Evolutionary conservation across 192 early-diverging fungal species (phyloP).

Genomic region (Rhizoclosmatium sp.): DNA sequence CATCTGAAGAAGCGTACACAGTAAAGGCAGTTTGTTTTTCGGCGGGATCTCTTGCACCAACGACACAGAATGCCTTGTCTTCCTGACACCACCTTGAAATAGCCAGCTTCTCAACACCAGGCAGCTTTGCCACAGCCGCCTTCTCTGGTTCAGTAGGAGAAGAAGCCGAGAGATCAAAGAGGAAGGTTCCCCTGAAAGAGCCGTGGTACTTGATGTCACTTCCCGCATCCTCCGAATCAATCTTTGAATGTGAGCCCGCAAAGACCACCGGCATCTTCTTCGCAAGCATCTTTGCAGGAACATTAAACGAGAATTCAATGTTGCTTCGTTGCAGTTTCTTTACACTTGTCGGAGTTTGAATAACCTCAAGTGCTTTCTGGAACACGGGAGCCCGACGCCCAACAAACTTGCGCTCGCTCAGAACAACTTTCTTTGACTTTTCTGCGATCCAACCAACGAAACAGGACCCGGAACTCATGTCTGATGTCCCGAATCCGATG

Average conservation of each 20-base stretch:
- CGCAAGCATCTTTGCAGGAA: not conserved
- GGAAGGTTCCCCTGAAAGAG: too few relatives aligned
- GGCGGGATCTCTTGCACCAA: not conserved
- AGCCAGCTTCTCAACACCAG: too few relatives aligned
- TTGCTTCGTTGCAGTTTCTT: not conserved
- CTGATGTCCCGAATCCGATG: not conserved
- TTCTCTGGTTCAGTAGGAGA: too few relatives aligned
- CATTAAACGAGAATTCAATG: not conserved
- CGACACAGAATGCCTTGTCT: constrained; percentile 3
- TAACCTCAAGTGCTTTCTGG: not conserved
- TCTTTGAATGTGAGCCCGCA: not conserved
- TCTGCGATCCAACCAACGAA: not conserved
- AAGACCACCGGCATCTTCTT: too few relatives aligned
- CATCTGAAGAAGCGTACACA: not conserved
- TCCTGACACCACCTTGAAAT: not conserved
- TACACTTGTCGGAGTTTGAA: not conserved
- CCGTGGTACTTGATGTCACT: too few relatives aligned
- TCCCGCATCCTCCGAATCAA: too few relatives aligned
- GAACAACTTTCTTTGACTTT: not conserved
- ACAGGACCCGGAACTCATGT: not conserved
- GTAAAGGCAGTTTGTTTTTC: not conserved
- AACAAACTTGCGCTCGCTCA: not conserved
- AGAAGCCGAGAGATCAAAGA: too few relatives aligned
- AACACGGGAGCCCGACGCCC: not conserved
- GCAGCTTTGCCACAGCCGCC: too few relatives aligned